Evolutionary conservation across 495 filamentous ascomycete species (phyloP).

Genomic region (Talaromyces liani): DNA sequence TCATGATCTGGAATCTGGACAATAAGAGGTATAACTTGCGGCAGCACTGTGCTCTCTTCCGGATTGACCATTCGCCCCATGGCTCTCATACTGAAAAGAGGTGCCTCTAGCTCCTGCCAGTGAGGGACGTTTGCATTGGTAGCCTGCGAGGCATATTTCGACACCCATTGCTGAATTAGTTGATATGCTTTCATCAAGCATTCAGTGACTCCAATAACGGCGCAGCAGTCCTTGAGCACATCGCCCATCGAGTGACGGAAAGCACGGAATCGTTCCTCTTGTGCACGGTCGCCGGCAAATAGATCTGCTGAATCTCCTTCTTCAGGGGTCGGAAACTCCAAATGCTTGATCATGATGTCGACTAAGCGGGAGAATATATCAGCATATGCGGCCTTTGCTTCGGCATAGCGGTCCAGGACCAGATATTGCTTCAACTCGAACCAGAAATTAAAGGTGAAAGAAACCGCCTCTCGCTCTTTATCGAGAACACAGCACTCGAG

Average conservation of each 20-base stretch:
- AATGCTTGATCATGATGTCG: constrained; percentile 85
- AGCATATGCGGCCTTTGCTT: constrained; percentile 63
- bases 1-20: constrained; percentile 93
- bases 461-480: constrained; percentile 79
- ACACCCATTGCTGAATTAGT: constrained; percentile 80
- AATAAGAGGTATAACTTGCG: constrained; percentile 83
- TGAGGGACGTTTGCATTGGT: constrained; percentile 71
- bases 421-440: constrained; percentile 97
- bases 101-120: constrained; percentile 94
- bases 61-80: constrained; percentile 96
- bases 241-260: constrained; percentile 97
- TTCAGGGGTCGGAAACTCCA: constrained; percentile 81
- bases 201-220: constrained; percentile 86
- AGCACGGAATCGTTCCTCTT: constrained; percentile 94
- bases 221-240: constrained; percentile 93
- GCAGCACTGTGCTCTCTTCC: constrained; percentile 76
- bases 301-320: constrained; percentile 66
- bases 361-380: constrained; percentile 82
- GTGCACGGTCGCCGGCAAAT: constrained; percentile 91
- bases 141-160: constrained; percentile 68
- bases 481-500: constrained; percentile 86
- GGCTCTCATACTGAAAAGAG: constrained; percentile 87
- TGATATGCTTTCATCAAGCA: constrained; percentile 83
- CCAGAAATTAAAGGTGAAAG: constrained; percentile 94
- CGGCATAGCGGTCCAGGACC: constrained; percentile 78